Evolutionary conservation across 371 early-diverging fungal species (phyloP).

Genomic region (Syncephalastrum contaminatum): DNA sequence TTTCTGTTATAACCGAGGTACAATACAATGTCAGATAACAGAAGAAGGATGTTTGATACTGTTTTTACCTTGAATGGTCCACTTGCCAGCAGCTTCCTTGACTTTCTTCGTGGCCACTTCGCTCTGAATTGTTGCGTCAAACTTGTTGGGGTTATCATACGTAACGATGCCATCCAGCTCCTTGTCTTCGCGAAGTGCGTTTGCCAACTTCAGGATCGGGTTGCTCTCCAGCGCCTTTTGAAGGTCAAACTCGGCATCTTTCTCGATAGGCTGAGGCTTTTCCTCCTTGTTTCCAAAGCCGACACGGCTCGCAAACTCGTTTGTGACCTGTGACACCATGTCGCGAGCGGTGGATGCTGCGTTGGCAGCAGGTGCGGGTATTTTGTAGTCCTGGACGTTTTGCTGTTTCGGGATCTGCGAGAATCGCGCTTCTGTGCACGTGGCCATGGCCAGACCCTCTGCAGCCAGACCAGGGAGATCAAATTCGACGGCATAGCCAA

Average conservation of each 20-base stretch:
- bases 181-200: conserved; percentile 28
- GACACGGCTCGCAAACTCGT: conserved; percentile 5
- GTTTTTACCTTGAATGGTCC: conserved; percentile 29
- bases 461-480: conserved; percentile 50
- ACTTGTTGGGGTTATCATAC: conserved; percentile 18
- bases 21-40: too few species aligned
- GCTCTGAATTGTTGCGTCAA: conserved; percentile 19
- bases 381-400: conserved; percentile 8
- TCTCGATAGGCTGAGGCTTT: neutral
- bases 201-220: conserved; percentile 24
- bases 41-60: too few species aligned
- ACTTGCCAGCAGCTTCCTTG: conserved; percentile 26
- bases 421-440: conserved; percentile 30
- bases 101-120: conserved; percentile 24
- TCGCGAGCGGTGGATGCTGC: conserved; percentile 8
- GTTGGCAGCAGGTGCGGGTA: neutral
- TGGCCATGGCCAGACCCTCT: conserved; percentile 59
- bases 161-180: conserved; percentile 28
- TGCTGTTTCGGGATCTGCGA: conserved; percentile 9
- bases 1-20: conserved; percentile 16
- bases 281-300: conserved; percentile 6
- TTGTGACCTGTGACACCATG: conserved; percentile 12
- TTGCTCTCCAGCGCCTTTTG: conserved; percentile 15
- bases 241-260: conserved; percentile 3
- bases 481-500: conserved; percentile 69